Evolutionary conservation across 305 asterid species (phyloP).

Genomic region (Fraxinus ornus): DNA sequence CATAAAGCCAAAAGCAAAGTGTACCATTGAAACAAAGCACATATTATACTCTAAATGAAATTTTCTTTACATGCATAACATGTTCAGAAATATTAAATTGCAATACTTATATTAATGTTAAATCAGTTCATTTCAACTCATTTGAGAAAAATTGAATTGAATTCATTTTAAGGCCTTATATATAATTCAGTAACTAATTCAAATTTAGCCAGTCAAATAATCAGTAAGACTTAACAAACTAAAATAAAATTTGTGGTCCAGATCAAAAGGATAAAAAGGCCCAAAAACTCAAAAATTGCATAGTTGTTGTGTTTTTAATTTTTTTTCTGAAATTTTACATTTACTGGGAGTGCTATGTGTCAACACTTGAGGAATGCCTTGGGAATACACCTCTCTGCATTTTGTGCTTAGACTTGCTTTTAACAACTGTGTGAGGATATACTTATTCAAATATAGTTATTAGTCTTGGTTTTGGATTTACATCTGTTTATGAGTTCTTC

Average conservation of each 20-base stretch:
- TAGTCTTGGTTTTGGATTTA: neutral
- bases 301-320: slow-evolving; percentile 16
- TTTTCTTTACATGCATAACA: slow-evolving; percentile 4
- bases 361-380: neutral
- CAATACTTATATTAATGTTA: neutral
- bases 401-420: neutral
- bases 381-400: neutral
- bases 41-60: neutral
- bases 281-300: neutral
- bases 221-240: neutral
- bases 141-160: neutral
- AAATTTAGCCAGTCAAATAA: neutral
- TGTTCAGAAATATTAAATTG: neutral
- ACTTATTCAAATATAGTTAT: neutral
- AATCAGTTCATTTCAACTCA: neutral
- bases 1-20: neutral
- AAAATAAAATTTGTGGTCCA: neutral
- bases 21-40: neutral
- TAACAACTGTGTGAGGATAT: neutral
- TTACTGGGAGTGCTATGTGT: neutral
- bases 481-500: neutral
- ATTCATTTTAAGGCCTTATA: neutral
- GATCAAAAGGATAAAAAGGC: neutral
- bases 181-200: neutral
- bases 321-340: slow-evolving; percentile 3